phyloP scores from a whole-genome alignment of 1,284 basidiomycete species.

The Boletus sp. region DNA sequence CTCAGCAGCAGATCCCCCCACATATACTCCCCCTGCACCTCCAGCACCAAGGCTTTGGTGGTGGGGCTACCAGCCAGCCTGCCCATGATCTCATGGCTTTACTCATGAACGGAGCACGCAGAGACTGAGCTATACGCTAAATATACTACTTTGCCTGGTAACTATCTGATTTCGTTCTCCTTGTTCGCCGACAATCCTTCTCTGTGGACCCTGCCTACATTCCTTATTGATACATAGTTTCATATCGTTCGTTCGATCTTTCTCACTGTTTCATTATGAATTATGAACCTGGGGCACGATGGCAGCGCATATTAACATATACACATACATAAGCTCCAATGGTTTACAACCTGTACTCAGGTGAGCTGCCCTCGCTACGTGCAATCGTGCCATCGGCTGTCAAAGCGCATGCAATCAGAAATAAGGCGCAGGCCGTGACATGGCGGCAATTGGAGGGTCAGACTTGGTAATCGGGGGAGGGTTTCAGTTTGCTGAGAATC shows the following conservation, averaged over 20 bases:
- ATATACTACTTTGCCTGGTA: slow-evolving; percentile 17
- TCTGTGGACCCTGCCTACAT: slow-evolving; percentile 26
- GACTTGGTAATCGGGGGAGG: slow-evolving; percentile 13
- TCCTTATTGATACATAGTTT: slow-evolving; percentile 34
- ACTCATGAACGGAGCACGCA: slow-evolving; percentile 63
- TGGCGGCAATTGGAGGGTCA: slow-evolving; percentile 18
- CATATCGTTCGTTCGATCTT: slow-evolving; percentile 24
- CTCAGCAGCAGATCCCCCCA: slow-evolving; percentile 45
- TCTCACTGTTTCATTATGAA: slow-evolving; percentile 31
- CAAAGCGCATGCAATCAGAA: background rate
- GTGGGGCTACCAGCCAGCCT: slow-evolving; percentile 48
- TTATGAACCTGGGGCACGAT: slow-evolving; percentile 25
- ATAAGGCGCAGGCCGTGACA: slow-evolving; percentile 4
- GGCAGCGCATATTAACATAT: slow-evolving; percentile 1
- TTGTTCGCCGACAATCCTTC: slow-evolving; percentile 8
- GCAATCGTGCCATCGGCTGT: background rate
- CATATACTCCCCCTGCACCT: slow-evolving; percentile 60
- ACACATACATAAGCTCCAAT: slow-evolving; percentile 1
- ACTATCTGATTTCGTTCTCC: slow-evolving; percentile 14
- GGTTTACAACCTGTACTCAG: background rate
- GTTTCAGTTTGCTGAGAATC: slow-evolving; percentile 25
- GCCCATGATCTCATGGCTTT: slow-evolving; percentile 74
- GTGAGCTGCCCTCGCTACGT: slow-evolving; percentile 13
- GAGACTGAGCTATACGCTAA: slow-evolving; percentile 46
- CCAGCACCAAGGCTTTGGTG: slow-evolving; percentile 51